Conservation (phyloP, 805 yeast genomes). For the Teunomyces lycoperdinae region DNA sequence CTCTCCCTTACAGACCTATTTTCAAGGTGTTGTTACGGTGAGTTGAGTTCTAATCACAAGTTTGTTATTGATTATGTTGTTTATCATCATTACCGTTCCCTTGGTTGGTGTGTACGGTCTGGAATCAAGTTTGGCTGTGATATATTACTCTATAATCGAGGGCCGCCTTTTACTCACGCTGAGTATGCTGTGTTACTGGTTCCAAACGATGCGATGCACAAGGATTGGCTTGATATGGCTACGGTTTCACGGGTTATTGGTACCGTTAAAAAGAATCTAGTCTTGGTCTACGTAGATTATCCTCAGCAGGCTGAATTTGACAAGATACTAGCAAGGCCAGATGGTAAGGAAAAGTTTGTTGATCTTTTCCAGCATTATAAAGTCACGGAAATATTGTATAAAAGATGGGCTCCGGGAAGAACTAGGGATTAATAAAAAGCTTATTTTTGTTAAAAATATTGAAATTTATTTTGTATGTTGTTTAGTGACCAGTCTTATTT, state of each 20-base stretch:
- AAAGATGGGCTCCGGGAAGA: conserved; percentile 83
- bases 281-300: conserved; percentile 62
- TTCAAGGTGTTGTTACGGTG: conserved; percentile 18
- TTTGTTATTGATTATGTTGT: conserved; percentile 62
- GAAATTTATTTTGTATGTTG: neutral
- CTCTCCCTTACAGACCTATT: conserved; percentile 22
- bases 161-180: conserved; percentile 96
- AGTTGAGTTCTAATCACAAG: conserved; percentile 6
- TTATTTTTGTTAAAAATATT: neutral
- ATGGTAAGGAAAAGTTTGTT: conserved; percentile 15
- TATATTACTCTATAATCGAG: conserved; percentile 75
- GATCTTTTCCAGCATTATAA: conserved; percentile 42
- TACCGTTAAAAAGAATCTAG: conserved; percentile 77
- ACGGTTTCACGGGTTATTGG: conserved; percentile 78
- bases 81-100: conserved; percentile 82
- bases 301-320: conserved; percentile 40
- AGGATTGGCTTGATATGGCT: conserved; percentile 59
- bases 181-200: conserved; percentile 68
- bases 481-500: neutral
- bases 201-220: conserved; percentile 30
- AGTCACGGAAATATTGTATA: conserved; percentile 65
- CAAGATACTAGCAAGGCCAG: conserved; percentile 11
- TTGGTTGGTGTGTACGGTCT: conserved; percentile 92
- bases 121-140: conserved; percentile 95
- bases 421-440: conserved; percentile 61